Conservation (phyloP, 2,329 filamentous ascomycete species). For the Paraphaeosphaeria minitans region DNA sequence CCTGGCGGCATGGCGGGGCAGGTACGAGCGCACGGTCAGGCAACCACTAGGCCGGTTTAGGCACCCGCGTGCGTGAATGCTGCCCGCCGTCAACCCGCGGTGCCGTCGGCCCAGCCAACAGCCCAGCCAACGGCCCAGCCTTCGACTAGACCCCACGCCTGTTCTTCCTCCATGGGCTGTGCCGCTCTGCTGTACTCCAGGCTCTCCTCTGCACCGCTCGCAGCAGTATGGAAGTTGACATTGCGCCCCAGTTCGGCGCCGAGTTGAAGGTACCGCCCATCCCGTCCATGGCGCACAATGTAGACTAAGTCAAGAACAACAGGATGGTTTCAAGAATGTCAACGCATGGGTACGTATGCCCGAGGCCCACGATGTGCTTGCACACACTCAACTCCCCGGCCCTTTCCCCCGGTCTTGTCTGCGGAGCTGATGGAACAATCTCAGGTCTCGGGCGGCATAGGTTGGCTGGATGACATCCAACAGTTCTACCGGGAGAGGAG, state of each 20-base stretch:
- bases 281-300: conserved; percentile 21
- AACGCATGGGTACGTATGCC: conserved; percentile 74
- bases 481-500: conserved; percentile 96
- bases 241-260: conserved; percentile 83
- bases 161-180: conserved; percentile 32
- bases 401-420: conserved; percentile 11
- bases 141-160: conserved; percentile 23
- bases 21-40: conserved; percentile 1
- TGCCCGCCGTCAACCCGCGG: conserved; percentile 19
- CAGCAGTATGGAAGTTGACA: conserved; percentile 76
- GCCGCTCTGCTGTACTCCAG: conserved; percentile 27
- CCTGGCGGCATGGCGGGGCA: not conserved
- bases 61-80: conserved; percentile 18
- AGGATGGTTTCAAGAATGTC: conserved; percentile 97
- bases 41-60: conserved; percentile 8
- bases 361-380: conserved; percentile 1
- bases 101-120: conserved; percentile 31
- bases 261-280: conserved; percentile 78
- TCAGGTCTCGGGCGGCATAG: conserved; percentile 79
- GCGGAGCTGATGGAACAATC: conserved; percentile 29
- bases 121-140: conserved; percentile 31
- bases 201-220: conserved; percentile 18
- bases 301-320: conserved; percentile 32
- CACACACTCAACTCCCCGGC: conserved; percentile 13
- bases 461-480: conserved; percentile 96